Evolutionary conservation across 495 filamentous ascomycete genomes (phyloP).

Genomic region (Tuber magnatum): DNA sequence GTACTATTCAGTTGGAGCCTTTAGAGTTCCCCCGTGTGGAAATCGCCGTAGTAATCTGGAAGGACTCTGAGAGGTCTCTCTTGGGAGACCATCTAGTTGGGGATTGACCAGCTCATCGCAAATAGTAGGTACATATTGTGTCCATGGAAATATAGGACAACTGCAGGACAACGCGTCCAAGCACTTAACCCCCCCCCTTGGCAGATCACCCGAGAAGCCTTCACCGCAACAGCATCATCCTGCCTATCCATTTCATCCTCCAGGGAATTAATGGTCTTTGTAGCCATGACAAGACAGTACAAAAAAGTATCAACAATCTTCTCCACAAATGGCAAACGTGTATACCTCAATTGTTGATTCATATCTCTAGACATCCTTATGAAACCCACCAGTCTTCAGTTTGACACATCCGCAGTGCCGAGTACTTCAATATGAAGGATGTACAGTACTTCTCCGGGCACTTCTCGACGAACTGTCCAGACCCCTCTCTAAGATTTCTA

Average conservation of each 20-base stretch:
- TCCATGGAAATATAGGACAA: conserved; percentile 60
- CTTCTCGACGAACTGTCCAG: conserved; percentile 48
- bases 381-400: conserved; percentile 74
- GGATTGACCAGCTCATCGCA: conserved; percentile 68
- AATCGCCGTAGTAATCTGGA: conserved; percentile 76
- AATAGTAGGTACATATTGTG: conserved; percentile 59
- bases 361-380: conserved; percentile 86
- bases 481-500: conserved; percentile 56
- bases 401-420: conserved; percentile 43
- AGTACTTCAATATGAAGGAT: conserved; percentile 51
- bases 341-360: conserved; percentile 68
- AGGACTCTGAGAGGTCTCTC: conserved; percentile 79
- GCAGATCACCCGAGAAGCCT: conserved; percentile 59
- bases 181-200: conserved; percentile 69
- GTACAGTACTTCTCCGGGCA: conserved; percentile 47
- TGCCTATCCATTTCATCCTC: conserved; percentile 41
- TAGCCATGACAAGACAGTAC: conserved; percentile 69
- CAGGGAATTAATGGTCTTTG: conserved; percentile 49
- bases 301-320: conserved; percentile 65
- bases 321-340: conserved; percentile 55
- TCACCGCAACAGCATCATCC: conserved; percentile 45
- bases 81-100: conserved; percentile 68
- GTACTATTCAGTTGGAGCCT: conserved; percentile 54
- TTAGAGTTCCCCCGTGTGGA: conserved; percentile 66
- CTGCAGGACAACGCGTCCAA: conserved; percentile 67